These are phyloP conservation scores for Salix exigua DNA, from an alignment of 345 rosid genomes.

Conservation along the genomic window DNA sequence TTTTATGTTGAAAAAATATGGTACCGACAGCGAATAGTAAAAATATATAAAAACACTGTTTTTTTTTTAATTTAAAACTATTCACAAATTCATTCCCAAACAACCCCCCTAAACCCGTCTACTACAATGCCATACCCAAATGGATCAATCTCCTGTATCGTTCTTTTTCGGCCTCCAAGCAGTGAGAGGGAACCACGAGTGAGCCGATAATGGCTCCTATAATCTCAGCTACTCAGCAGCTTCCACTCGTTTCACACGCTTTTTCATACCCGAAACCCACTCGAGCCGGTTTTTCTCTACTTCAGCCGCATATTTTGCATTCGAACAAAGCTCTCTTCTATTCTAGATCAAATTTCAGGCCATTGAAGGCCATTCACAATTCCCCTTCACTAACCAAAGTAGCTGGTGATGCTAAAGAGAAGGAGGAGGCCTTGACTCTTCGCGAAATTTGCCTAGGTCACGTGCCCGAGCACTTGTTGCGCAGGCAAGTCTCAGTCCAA, in stretches of 20 bases:
- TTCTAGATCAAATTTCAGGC: constrained; percentile 2
- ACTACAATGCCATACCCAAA: background rate
- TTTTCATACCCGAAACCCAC: background rate
- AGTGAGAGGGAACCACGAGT: background rate
- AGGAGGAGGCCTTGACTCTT: constrained; percentile 18
- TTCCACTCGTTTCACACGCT: background rate
- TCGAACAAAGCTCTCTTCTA: background rate
- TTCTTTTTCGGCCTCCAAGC: background rate
- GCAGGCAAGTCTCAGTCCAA: constrained; percentile 31
- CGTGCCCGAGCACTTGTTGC: constrained; percentile 46
- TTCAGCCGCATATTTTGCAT: background rate
- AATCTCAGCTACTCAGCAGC: constrained; percentile 6
- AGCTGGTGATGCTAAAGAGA: background rate
- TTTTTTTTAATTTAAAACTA: too few relatives aligned
- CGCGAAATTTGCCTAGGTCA: constrained; percentile 45
- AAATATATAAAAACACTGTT: too few relatives aligned
- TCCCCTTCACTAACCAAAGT: constrained; percentile 1
- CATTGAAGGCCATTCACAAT: constrained; percentile 12
- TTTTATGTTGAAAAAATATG: too few relatives aligned
- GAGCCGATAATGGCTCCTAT: constrained; percentile 7
- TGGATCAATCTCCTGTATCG: background rate
- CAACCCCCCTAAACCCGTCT: background rate
- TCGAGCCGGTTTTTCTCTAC: background rate
- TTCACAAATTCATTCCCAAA: too few relatives aligned
- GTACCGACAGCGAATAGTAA: too few relatives aligned